These are phyloP conservation scores for Epicoccum sorghinum DNA, from an alignment of 2,329 filamentous ascomycete genomes.

Conservation along the genomic window DNA sequence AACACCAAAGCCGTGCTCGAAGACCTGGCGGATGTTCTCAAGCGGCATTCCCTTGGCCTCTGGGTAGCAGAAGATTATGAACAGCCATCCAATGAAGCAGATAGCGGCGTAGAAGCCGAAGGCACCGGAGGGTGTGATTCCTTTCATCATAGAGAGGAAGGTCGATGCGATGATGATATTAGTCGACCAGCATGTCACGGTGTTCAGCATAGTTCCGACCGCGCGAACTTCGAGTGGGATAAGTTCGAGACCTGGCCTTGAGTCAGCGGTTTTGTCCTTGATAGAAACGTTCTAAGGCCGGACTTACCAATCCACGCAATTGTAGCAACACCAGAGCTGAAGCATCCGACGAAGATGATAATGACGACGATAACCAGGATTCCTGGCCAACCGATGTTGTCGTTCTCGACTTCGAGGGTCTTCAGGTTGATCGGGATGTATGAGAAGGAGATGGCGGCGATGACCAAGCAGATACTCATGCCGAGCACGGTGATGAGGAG, in stretches of 20 bases:
- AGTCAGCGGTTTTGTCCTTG: background rate
- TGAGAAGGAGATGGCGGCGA: constrained; percentile 76
- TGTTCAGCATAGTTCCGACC: constrained; percentile 47
- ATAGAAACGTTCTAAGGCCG: background rate
- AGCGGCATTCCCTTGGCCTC: constrained; percentile 46
- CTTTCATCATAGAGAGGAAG: constrained; percentile 50
- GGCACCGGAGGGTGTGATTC: constrained; percentile 44
- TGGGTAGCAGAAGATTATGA: constrained; percentile 46
- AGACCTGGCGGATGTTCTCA: constrained; percentile 45
- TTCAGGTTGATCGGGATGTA: constrained; percentile 60
- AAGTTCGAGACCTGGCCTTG: constrained; percentile 22
- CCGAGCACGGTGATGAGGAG: constrained; percentile 57
- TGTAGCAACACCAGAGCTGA: constrained; percentile 41
- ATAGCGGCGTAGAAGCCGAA: constrained; percentile 49
- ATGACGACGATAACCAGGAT: constrained; percentile 47
- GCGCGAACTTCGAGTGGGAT: constrained; percentile 48
- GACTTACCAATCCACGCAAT: constrained; percentile 42
- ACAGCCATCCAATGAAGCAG: constrained; percentile 45
- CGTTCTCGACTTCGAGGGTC: constrained; percentile 40
- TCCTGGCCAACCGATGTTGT: constrained; percentile 41
- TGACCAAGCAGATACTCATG: constrained; percentile 73
- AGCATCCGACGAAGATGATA: constrained; percentile 47
- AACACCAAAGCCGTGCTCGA: constrained; percentile 45
- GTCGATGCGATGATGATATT: constrained; percentile 48
- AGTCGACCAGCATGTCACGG: constrained; percentile 41